A percentile compares a stretch with the other conserved stretches of the same genome.
Conservation (phyloP, 345 rosid genomes). For the Murraya koenigii region DNA sequence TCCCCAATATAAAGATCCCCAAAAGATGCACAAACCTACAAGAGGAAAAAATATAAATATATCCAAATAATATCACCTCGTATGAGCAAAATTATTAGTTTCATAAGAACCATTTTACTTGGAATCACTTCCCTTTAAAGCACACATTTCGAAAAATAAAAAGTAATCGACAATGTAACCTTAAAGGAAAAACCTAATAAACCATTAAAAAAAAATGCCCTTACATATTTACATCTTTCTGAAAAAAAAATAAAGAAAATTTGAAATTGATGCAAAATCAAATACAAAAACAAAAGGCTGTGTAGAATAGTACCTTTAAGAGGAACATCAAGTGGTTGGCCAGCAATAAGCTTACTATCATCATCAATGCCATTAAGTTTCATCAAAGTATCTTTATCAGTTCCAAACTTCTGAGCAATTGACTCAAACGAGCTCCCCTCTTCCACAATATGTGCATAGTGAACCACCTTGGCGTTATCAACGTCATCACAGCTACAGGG, state of each 20-base stretch:
- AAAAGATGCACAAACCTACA: neutral
- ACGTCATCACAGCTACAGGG: constrained; percentile 47
- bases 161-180: neutral
- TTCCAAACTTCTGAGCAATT: constrained; percentile 34
- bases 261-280: neutral
- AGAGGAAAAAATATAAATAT: neutral
- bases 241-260: neutral
- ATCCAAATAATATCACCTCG: neutral
- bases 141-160: too few relatives aligned
- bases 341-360: constrained; percentile 20
- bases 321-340: constrained; percentile 30
- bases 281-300: neutral
- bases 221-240: too few relatives aligned
- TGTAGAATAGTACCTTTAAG: constrained; percentile 28
- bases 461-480: constrained; percentile 26
- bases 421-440: constrained; percentile 25
- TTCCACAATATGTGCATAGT: constrained; percentile 39
- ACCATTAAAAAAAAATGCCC: neutral
- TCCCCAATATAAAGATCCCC: neutral
- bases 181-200: neutral
- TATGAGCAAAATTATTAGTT: neutral
- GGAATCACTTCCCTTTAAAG: neutral
- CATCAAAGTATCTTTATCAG: constrained; percentile 13
- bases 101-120: neutral
- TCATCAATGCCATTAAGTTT: constrained; percentile 27